Evolutionary conservation across 2,329 filamentous ascomycete species (phyloP), one percentile per base, ranked within the genome.

Genomic region (Paraconiothyrium sp.): DNA sequence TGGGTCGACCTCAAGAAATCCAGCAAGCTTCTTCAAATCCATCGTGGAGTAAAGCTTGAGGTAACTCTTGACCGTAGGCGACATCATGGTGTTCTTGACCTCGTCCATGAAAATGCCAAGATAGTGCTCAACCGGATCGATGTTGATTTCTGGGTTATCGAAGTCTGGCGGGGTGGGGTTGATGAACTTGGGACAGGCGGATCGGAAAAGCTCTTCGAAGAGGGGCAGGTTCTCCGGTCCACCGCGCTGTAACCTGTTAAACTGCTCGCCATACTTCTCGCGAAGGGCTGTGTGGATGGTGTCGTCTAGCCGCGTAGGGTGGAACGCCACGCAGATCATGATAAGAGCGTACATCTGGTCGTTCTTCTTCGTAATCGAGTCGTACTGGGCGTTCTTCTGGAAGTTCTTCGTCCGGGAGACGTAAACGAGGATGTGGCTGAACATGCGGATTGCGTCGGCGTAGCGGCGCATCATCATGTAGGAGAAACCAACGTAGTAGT

Each of bases 391-490:
- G 80, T 94, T 97, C 90, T 98, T 99, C 84, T 99, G 95, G 89
- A 98, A 98, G 87, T 98, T 98, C 92, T 99, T 99, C 78, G 95
- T 99, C 76, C 95, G 88, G 72, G 93, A 97, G 70, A 99, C 94
- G 84, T 98, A 99, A 83, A 99, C 91, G 74, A 99, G 89, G 82
- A 99, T 99, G 88, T 99, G 95, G 86, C 92, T 97, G 89, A 99
- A 99, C 91, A 97, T 97, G 87, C 94, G 93, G 84, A 99, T 97
- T 81, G 95, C 95, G 82, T 99, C 95, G 82, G 93, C 92, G 80
- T 99, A 99, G 79, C 95, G 92, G 84, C 95, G 93, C 92, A 98
- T 97, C 95, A 99, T 99, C 94, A 99, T 98, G 90, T 99, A 99
- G 72, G 93, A 97, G 89, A 99, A 99, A 72, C 95, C 95, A 66